Percentiles rank a stretch among this genome's conserved stretches.
Evolutionary conservation across 2,329 filamentous ascomycete species (phyloP).

Genomic region (Lojkania enalia): DNA sequence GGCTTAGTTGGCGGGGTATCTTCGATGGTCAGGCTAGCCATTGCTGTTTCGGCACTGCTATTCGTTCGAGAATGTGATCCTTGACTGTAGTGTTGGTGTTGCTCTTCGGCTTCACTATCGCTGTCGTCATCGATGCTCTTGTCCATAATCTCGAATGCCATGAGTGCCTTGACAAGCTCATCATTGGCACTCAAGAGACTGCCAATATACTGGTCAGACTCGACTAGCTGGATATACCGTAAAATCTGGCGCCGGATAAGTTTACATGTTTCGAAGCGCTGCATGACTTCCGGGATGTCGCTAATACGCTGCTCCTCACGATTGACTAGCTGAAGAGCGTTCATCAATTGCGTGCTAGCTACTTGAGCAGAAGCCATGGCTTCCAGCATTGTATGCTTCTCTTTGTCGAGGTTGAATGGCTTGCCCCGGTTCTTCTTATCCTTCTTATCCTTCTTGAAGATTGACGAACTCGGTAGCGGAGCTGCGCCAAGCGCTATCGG

Average conservation of each 20-base stretch:
- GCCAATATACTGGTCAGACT: slow-evolving; percentile 87
- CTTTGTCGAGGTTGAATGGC: slow-evolving; percentile 81
- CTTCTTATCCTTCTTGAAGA: slow-evolving; percentile 58
- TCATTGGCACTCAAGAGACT: slow-evolving; percentile 92
- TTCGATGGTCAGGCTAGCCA: slow-evolving; percentile 51
- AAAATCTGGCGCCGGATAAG: slow-evolving; percentile 79
- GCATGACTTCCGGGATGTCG: slow-evolving; percentile 73
- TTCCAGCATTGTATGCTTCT: slow-evolving; percentile 83
- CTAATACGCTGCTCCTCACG: slow-evolving; percentile 86
- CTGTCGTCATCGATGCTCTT: slow-evolving; percentile 76
- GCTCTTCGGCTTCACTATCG: slow-evolving; percentile 59
- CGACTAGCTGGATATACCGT: slow-evolving; percentile 89
- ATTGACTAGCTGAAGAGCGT: slow-evolving; percentile 87
- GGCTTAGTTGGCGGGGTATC: slow-evolving; percentile 53
- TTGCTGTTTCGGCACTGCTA: slow-evolving; percentile 42
- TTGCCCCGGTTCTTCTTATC: slow-evolving; percentile 59
- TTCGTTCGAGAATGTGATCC: background rate
- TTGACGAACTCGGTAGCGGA: slow-evolving; percentile 55
- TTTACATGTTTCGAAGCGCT: slow-evolving; percentile 86
- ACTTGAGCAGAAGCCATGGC: slow-evolving; percentile 89
- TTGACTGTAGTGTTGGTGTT: slow-evolving; percentile 1
- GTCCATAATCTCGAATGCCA: slow-evolving; percentile 93
- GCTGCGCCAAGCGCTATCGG: slow-evolving; percentile 34
- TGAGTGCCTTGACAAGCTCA: slow-evolving; percentile 88
- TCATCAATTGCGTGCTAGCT: slow-evolving; percentile 86